These are phyloP conservation scores for Craterostigma plantagineum DNA, from an alignment of 257 asterid genomes.

Conservation along the genomic window DNA sequence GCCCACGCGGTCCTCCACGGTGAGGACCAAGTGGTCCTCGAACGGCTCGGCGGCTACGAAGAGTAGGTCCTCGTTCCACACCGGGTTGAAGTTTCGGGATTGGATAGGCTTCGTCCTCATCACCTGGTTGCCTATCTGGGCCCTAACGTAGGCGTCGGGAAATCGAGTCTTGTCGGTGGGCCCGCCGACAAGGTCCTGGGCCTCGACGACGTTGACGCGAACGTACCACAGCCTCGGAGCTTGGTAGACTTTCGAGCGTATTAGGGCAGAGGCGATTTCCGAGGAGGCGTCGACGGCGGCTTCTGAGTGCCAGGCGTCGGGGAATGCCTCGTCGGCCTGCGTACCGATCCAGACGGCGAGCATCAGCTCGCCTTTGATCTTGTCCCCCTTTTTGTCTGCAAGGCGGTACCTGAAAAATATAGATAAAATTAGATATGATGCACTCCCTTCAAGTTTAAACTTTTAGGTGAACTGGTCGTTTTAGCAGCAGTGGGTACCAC, in stretches of 20 bases:
- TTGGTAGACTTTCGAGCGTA: slow-evolving; percentile 80
- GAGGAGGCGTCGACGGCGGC: slow-evolving; percentile 75
- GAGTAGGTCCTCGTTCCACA: slow-evolving; percentile 80
- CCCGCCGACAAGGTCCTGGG: slow-evolving; percentile 55
- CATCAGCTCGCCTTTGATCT: slow-evolving; percentile 74
- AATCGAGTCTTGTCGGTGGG: slow-evolving; percentile 57
- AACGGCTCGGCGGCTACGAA: slow-evolving; percentile 89
- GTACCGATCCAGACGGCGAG: slow-evolving; percentile 92
- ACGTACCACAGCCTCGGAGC: slow-evolving; percentile 89
- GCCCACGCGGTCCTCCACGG: slow-evolving; percentile 84
- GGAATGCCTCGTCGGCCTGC: slow-evolving; percentile 92
- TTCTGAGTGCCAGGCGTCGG: slow-evolving; percentile 92
- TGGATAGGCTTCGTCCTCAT: slow-evolving; percentile 62
- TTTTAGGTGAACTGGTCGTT: too few relatives aligned
- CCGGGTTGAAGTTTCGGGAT: slow-evolving; percentile 53
- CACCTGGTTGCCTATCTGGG: slow-evolving; percentile 78
- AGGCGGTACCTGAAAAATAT: too few relatives aligned
- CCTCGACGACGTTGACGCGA: slow-evolving; percentile 75
- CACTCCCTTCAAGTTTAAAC: too few relatives aligned
- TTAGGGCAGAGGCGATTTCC: slow-evolving; percentile 44
- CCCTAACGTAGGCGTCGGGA: slow-evolving; percentile 72
- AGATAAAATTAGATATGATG: too few relatives aligned
- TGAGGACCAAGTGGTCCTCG: slow-evolving; percentile 67
- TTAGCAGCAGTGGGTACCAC: too few relatives aligned
- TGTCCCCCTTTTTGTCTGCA: slow-evolving; percentile 63